Evolutionary conservation across 345 rosid species (phyloP).

Genomic region (Salix koriyanagi): DNA sequence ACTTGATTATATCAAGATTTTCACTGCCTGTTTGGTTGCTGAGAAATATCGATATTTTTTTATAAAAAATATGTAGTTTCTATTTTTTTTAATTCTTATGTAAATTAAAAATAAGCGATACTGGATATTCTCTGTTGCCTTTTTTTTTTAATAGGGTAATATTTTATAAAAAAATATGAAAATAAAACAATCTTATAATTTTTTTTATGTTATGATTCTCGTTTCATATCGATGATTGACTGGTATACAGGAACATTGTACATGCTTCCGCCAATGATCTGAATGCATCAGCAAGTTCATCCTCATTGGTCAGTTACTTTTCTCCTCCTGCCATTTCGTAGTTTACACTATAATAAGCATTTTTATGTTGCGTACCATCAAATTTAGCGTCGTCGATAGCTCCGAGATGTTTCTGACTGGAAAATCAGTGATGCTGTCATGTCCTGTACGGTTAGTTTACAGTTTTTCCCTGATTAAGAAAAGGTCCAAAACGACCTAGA

Average conservation of each 20-base stretch:
- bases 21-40: neutral
- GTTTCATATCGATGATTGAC: slow-evolving; percentile 1
- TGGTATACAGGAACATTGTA: slow-evolving; percentile 38
- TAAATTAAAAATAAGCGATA: neutral
- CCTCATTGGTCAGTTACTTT: slow-evolving; percentile 46
- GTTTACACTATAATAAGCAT: neutral
- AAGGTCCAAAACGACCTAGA: too few species aligned
- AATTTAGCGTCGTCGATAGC: neutral
- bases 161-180: neutral
- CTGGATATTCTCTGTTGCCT: neutral
- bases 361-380: neutral
- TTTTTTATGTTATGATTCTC: neutral
- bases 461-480: too few species aligned
- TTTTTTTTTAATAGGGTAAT: neutral
- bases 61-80: neutral
- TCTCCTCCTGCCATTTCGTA: neutral
- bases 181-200: neutral
- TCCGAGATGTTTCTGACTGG: neutral
- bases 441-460: too few species aligned
- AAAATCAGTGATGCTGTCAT: neutral
- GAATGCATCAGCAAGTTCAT: slow-evolving; percentile 37
- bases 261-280: slow-evolving; percentile 41
- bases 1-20: neutral
- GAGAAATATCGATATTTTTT: neutral
- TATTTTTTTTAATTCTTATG: neutral